Conservation (phyloP, 2,329 filamentous ascomycete genomes). For the Venturia effusa region DNA sequence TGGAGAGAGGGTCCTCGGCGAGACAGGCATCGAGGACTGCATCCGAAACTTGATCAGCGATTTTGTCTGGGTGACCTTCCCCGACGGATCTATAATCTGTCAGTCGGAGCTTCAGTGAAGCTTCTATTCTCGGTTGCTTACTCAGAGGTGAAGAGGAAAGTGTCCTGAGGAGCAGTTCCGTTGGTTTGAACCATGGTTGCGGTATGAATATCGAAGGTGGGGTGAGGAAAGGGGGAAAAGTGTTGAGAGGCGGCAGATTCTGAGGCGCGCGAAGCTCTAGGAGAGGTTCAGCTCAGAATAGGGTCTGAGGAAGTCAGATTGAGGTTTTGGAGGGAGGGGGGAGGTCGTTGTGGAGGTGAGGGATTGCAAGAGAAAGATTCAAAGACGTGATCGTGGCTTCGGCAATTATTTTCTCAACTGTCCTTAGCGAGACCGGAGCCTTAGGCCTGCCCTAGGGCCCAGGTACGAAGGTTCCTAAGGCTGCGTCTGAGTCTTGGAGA, state of each 20-base stretch:
- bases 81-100: constrained; percentile 29
- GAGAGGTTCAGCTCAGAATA: not conserved
- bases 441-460: not conserved
- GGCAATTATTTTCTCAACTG: not conserved
- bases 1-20: constrained; percentile 88
- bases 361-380: not conserved
- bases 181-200: constrained; percentile 20
- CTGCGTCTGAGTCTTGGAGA: too few relatives aligned
- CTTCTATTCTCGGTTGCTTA: not conserved
- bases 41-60: constrained; percentile 93
- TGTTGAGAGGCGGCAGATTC: not conserved
- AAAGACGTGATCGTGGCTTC: too few relatives aligned
- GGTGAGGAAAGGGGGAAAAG: not conserved
- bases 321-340: not conserved
- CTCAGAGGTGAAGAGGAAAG: constrained; percentile 40
- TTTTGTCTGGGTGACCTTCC: constrained; percentile 57
- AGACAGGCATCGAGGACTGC: constrained; percentile 98
- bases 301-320: not conserved
- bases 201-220: constrained; percentile 5
- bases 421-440: not conserved
- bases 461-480: too few relatives aligned
- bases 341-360: not conserved
- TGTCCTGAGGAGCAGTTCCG: constrained; percentile 14
- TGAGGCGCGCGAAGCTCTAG: not conserved
- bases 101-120: not conserved